phyloP scores from a whole-genome alignment of 2,329 filamentous ascomycete genomes.

The Nemania bipapillata region DNA sequence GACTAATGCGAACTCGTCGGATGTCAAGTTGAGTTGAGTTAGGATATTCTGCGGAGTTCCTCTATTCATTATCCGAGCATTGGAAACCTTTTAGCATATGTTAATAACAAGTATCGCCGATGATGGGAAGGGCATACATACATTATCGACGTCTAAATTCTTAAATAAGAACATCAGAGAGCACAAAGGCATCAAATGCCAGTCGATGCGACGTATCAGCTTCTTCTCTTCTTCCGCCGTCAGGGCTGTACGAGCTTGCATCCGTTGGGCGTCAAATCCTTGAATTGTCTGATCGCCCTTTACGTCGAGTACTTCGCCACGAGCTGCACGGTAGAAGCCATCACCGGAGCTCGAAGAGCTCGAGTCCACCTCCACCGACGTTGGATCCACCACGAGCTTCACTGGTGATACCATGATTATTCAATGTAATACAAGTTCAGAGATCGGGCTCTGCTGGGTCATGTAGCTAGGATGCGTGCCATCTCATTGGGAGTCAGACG shows the following conservation, averaged over 20 bases:
- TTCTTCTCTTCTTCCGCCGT: constrained; percentile 58
- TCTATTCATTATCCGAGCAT: constrained; percentile 58
- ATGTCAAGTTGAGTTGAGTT: constrained; percentile 54
- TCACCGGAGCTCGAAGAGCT: constrained; percentile 37
- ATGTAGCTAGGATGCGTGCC: background rate
- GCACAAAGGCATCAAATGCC: constrained; percentile 57
- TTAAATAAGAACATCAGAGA: constrained; percentile 57
- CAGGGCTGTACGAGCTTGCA: constrained; percentile 47
- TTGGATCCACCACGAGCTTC: constrained; percentile 6
- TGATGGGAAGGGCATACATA: constrained; percentile 24
- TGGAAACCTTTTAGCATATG: constrained; percentile 49
- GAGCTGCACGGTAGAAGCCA: constrained; percentile 35
- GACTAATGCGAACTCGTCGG: constrained; percentile 56
- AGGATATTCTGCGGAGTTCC: constrained; percentile 57
- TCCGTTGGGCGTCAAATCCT: constrained; percentile 50
- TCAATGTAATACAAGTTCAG: background rate
- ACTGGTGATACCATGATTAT: constrained; percentile 10
- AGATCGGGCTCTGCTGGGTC: background rate
- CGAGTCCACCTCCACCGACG: constrained; percentile 28
- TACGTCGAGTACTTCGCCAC: constrained; percentile 40
- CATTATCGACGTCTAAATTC: constrained; percentile 55
- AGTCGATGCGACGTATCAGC: constrained; percentile 57
- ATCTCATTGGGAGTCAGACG: background rate
- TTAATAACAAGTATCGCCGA: background rate
- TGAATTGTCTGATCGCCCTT: constrained; percentile 38